Evolutionary conservation across 345 rosid species (phyloP).

Genomic region (Boechera retrofracta): DNA sequence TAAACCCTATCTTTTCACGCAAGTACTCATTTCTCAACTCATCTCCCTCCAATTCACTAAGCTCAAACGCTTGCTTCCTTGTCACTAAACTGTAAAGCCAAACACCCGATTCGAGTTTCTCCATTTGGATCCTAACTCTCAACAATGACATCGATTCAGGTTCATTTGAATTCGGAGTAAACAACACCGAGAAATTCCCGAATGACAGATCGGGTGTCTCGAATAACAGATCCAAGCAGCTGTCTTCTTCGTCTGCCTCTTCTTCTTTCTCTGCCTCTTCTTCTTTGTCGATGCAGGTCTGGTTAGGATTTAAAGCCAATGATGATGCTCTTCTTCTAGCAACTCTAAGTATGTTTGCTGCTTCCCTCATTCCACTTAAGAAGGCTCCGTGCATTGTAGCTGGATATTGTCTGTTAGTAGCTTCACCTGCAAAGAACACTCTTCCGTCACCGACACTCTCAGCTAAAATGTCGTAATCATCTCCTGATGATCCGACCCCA

Average conservation of each 20-base stretch:
- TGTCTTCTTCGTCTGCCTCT: constrained; percentile 8
- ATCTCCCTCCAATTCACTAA: constrained; percentile 60
- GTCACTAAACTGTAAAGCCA: constrained; percentile 62
- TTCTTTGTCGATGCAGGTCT: constrained; percentile 18
- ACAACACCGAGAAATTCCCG: constrained; percentile 62
- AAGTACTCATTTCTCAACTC: constrained; percentile 53
- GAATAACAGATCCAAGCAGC: constrained; percentile 50
- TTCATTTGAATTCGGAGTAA: constrained; percentile 60
- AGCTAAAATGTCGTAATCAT: constrained; percentile 90
- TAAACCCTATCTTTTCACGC: constrained; percentile 46
- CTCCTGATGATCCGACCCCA: constrained; percentile 93
- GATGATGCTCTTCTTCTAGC: constrained; percentile 62
- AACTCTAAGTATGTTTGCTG: constrained; percentile 81
- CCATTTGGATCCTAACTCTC: constrained; percentile 51
- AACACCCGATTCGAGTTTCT: constrained; percentile 37
- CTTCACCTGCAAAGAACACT: constrained; percentile 98
- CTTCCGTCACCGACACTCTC: constrained; percentile 94
- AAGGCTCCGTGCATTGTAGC: constrained; percentile 99
- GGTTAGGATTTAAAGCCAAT: constrained; percentile 43
- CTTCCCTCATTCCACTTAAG: constrained; percentile 98
- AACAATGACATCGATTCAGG: constrained; percentile 55
- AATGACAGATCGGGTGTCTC: constrained; percentile 61
- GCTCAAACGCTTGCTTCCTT: constrained; percentile 59
- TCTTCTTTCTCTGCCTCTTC: constrained; percentile 5
- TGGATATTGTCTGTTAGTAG: constrained; percentile 91